phyloP scores from a whole-genome alignment of 129 eudicot species.

The Flaveria trinervia region DNA sequence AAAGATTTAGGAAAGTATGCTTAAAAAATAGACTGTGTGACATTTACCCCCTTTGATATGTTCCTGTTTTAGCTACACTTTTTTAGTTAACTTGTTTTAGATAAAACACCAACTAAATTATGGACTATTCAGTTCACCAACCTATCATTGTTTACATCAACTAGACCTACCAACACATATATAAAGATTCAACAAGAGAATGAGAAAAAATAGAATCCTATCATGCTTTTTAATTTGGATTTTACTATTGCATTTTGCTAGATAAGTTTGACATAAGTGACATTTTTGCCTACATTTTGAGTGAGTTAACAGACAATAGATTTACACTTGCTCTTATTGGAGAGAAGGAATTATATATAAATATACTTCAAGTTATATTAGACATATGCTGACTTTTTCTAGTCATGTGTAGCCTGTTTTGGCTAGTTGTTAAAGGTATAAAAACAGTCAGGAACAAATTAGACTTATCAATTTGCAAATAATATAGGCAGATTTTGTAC shows the following conservation, averaged over 20 bases:
- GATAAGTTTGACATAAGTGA: background rate
- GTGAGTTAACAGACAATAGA: background rate
- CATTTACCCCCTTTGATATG: background rate
- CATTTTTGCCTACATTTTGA: background rate
- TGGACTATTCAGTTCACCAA: background rate
- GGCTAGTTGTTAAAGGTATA: background rate
- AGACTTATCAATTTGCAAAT: background rate
- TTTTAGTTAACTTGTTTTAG: background rate
- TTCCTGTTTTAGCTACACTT: background rate
- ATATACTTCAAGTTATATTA: background rate
- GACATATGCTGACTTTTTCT: conserved; percentile 1
- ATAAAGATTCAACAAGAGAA: background rate
- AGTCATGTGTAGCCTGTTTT: background rate
- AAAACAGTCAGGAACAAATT: background rate
- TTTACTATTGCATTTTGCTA: background rate
- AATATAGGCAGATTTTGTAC: conserved; percentile 34
- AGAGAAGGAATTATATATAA: too few relatives aligned
- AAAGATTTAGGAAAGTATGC: background rate
- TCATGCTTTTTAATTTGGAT: background rate
- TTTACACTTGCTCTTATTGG: background rate
- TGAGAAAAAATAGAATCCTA: background rate
- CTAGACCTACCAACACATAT: background rate
- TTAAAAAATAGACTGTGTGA: background rate
- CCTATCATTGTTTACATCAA: background rate
- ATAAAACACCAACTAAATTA: background rate